These are phyloP conservation scores for Penicillium coffeae DNA, from an alignment of 495 filamentous ascomycete genomes.

Conservation along the genomic window DNA sequence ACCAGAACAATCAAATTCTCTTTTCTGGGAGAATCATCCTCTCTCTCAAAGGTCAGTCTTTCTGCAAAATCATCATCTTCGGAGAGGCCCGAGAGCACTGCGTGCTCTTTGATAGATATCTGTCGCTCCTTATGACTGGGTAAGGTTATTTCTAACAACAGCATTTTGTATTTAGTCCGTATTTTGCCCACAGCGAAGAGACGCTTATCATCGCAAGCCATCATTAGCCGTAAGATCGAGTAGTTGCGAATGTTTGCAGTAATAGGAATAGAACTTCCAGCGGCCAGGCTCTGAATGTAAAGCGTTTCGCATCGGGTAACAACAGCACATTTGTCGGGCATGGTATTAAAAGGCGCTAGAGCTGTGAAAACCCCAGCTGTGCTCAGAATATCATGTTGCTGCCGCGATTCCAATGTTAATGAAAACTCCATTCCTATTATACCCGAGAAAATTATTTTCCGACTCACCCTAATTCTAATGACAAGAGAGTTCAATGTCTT, in stretches of 20 bases:
- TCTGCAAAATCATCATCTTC: slow-evolving; percentile 18
- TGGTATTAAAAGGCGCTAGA: slow-evolving; percentile 16
- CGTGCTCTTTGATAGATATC: slow-evolving; percentile 13
- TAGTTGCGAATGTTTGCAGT: slow-evolving; percentile 24
- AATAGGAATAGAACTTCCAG: not conserved
- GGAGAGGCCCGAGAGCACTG: slow-evolving; percentile 16
- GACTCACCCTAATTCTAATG: slow-evolving; percentile 1
- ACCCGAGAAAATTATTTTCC: too few species aligned
- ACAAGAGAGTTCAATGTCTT: not conserved
- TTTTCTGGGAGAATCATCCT: too few species aligned
- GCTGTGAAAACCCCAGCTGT: slow-evolving; percentile 23
- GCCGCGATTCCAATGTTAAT: not conserved
- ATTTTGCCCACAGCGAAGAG: slow-evolving; percentile 25
- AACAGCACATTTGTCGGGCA: slow-evolving; percentile 19
- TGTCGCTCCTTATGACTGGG: slow-evolving; percentile 1
- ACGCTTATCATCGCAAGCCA: slow-evolving; percentile 14
- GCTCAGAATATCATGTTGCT: not conserved
- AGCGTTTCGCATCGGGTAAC: slow-evolving; percentile 26
- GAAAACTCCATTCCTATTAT: too few species aligned
- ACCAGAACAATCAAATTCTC: slow-evolving; percentile 12
- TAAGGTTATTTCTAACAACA: slow-evolving; percentile 24
- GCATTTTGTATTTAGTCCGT: slow-evolving; percentile 14
- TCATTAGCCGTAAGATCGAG: slow-evolving; percentile 25
- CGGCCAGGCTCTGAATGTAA: slow-evolving; percentile 17
- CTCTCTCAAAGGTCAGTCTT: slow-evolving; percentile 5